Evolutionary conservation across 1,139 yeast genomes (phyloP).

Genomic region (Geotrichum siamense): DNA sequence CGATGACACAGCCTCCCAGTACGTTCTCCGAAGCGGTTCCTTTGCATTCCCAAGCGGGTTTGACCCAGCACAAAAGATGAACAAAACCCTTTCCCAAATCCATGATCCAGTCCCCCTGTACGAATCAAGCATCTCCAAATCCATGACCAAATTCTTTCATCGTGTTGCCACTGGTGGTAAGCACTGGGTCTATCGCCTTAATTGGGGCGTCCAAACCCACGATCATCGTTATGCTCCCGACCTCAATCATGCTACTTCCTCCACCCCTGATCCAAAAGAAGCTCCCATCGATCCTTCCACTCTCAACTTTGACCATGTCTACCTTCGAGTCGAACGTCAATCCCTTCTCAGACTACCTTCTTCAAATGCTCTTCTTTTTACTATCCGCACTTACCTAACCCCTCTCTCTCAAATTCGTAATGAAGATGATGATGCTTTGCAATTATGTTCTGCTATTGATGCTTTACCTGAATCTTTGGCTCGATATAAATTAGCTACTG

Average conservation of each 20-base stretch:
- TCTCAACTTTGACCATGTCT: conserved; percentile 50
- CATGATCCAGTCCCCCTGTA: conserved; percentile 63
- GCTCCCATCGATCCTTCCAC: conserved; percentile 37
- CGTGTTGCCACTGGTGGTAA: conserved; percentile 45
- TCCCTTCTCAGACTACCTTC: conserved; percentile 51
- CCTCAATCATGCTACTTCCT: conserved; percentile 41
- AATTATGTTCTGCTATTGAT: conserved; percentile 51
- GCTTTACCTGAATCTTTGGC: conserved; percentile 52
- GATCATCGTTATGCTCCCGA: conserved; percentile 45
- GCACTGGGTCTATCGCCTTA: conserved; percentile 53
- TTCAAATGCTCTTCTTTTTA: conserved; percentile 48
- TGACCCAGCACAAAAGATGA: conserved; percentile 51
- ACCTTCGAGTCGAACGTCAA: conserved; percentile 58
- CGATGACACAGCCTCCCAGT: conserved; percentile 51
- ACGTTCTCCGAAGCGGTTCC: conserved; percentile 55
- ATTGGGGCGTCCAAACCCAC: conserved; percentile 59
- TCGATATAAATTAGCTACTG: conserved; percentile 50
- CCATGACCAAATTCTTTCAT: conserved; percentile 57
- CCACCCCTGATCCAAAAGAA: conserved; percentile 23
- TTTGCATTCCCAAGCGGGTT: conserved; percentile 74
- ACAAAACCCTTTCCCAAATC: conserved; percentile 35
- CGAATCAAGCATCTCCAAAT: conserved; percentile 44
- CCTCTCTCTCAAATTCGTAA: conserved; percentile 50
- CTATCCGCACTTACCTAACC: conserved; percentile 57
- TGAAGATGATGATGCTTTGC: conserved; percentile 43